Conservation (phyloP, 2,329 filamentous ascomycete genomes). For the Sporothrix phasma region DNA sequence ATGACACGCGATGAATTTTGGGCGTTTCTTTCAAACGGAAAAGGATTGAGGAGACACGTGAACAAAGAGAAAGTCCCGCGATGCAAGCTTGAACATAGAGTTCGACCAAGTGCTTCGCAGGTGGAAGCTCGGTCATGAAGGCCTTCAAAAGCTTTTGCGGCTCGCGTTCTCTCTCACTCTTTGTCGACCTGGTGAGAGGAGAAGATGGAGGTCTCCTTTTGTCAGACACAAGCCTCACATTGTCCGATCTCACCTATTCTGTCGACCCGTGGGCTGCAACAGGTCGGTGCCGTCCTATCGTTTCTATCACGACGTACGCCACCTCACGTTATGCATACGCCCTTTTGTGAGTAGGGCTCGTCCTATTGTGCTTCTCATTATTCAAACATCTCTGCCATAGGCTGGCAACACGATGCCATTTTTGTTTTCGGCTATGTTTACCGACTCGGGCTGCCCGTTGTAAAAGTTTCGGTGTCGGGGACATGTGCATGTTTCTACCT, state of each 20-base stretch:
- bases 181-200: background rate
- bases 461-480: background rate
- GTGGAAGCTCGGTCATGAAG: background rate
- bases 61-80: background rate
- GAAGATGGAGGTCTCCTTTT: background rate
- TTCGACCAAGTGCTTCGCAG: background rate
- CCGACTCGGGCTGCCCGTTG: background rate
- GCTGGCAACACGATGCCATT: background rate
- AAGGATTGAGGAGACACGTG: background rate
- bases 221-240: too few species aligned
- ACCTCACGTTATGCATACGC: background rate
- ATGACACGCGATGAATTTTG: background rate
- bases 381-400: too few species aligned
- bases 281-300: too few species aligned
- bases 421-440: background rate
- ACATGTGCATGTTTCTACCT: background rate
- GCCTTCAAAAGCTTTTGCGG: background rate
- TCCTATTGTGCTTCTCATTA: background rate
- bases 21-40: background rate
- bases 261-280: too few species aligned
- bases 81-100: background rate
- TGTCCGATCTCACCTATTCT: too few species aligned
- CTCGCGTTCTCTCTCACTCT: background rate
- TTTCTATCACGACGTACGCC: background rate
- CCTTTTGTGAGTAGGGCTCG: background rate